These are phyloP conservation scores for Aspergillus proliferans DNA, from an alignment of 2,329 filamentous ascomycete genomes.

Conservation along the genomic window DNA sequence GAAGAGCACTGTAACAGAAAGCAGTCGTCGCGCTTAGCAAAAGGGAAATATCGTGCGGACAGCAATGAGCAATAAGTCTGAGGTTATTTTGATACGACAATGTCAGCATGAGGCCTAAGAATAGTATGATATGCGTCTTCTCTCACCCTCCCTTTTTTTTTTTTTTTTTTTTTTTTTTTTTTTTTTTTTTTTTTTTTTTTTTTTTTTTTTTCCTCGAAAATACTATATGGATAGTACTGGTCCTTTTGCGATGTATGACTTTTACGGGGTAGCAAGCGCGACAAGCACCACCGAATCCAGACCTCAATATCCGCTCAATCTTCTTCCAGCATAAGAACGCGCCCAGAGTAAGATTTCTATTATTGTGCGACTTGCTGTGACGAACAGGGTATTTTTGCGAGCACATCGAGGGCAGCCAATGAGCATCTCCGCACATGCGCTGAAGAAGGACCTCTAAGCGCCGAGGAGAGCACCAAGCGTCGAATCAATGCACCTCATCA, in stretches of 20 bases:
- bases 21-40: background rate
- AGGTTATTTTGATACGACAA: background rate
- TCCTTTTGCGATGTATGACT: no score
- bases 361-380: no score
- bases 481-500: background rate
- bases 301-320: no score
- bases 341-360: no score
- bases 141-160: background rate
- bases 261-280: no score
- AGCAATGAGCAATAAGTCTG: no score
- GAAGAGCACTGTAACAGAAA: background rate
- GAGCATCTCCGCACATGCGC: constrained; percentile 1
- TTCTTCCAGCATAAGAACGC: no score
- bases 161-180: background rate
- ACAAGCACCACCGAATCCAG: no score
- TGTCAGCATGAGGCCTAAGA: background rate
- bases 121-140: background rate
- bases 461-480: constrained; percentile 9
- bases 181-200: background rate
- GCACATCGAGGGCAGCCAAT: background rate
- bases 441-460: constrained; percentile 9
- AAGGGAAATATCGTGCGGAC: no score
- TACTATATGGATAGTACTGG: no score
- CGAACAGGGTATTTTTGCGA: no score
- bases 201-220: background rate